Evolutionary conservation across 2,329 filamentous ascomycete species (phyloP).

Genomic region (Paecilomyces variotii): DNA sequence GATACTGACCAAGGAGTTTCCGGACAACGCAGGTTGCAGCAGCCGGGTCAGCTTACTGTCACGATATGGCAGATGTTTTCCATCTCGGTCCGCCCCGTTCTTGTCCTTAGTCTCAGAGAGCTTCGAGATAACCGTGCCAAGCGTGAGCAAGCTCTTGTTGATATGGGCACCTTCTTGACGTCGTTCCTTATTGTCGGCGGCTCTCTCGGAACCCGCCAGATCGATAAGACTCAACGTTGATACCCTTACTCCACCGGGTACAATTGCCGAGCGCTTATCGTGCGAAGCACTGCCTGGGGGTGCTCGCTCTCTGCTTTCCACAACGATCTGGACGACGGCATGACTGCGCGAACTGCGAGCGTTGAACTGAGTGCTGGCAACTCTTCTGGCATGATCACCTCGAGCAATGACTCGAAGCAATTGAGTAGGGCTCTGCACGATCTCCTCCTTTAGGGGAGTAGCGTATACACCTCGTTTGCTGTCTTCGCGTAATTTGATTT

Average conservation of each 20-base stretch:
- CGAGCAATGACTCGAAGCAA: conserved; percentile 88
- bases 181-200: conserved; percentile 89
- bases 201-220: conserved; percentile 90
- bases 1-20: conserved; percentile 91
- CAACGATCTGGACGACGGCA: conserved; percentile 96
- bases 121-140: conserved; percentile 89
- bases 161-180: conserved; percentile 94
- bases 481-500: conserved; percentile 95
- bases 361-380: conserved; percentile 95
- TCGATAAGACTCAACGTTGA: conserved; percentile 94
- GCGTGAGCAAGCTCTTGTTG: conserved; percentile 91
- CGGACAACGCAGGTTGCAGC: conserved; percentile 84
- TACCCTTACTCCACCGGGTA: conserved; percentile 85
- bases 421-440: conserved; percentile 95
- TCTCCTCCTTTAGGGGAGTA: conserved; percentile 92
- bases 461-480: conserved; percentile 95
- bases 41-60: conserved; percentile 95
- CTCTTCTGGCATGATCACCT: conserved; percentile 82
- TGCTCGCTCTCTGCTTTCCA: conserved; percentile 85
- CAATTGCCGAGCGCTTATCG: conserved; percentile 61
- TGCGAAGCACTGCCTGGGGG: conserved; percentile 44
- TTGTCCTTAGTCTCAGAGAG: conserved; percentile 87
- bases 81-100: conserved; percentile 67
- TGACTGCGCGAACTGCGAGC: conserved; percentile 94
- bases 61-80: conserved; percentile 88